These are phyloP conservation scores for Stevia rebaudiana DNA, from an alignment of 140 eudicot species.

Conservation along the genomic window DNA sequence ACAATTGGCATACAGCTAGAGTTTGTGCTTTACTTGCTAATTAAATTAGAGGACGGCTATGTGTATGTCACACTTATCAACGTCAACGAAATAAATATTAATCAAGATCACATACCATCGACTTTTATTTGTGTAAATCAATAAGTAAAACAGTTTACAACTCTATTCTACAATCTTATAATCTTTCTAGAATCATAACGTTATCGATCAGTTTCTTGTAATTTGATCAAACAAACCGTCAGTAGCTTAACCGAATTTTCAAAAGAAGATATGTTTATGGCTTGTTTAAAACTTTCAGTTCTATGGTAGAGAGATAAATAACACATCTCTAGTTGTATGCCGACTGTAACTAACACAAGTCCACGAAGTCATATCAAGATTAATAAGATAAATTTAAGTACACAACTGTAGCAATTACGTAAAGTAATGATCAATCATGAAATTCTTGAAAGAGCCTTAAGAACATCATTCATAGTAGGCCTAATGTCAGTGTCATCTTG, in stretches of 20 bases:
- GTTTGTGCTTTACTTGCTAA: neutral
- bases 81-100: neutral
- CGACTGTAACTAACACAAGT: no score
- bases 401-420: neutral
- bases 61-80: neutral
- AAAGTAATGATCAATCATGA: neutral
- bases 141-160: no score
- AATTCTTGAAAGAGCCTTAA: constrained; percentile 44
- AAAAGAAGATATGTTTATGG: no score
- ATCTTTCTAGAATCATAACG: neutral
- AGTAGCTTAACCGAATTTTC: no score
- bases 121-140: neutral
- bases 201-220: neutral
- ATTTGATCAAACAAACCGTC: neutral
- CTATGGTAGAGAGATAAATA: no score
- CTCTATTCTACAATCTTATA: neutral
- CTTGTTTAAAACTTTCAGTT: no score
- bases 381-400: neutral
- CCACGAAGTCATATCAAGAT: no score
- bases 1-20: constrained; percentile 16
- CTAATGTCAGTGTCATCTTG: constrained; percentile 35
- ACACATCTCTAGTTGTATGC: no score
- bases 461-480: constrained; percentile 49
- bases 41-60: neutral
- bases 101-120: neutral